Base-by-base conservation (phyloP, 1,284 basidiomycete species). In the Ceratobasidium sp. region DNA sequence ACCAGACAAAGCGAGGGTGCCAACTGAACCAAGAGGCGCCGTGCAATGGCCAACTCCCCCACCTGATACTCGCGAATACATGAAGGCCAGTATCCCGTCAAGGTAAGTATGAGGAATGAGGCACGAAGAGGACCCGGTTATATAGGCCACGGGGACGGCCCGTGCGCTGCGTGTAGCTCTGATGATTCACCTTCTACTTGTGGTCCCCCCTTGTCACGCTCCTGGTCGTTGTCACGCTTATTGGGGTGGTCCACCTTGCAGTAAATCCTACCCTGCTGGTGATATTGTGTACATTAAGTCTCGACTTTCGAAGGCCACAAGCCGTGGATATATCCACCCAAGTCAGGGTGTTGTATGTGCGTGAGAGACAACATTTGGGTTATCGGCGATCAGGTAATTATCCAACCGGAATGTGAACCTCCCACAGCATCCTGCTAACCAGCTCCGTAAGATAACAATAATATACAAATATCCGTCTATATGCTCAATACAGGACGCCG, bases 41-140 rank as follows among this genome's bases (percentile, higher is more conserved):
- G 67, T 70, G 56, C 67, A 49, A 70, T 70, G 67, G 67, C 67
- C 67, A 40, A 36, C 67, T 36, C 67, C 67, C 56, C 56, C 67
- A 51, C 67, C 67, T 70, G 54, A 70, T 70, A 56, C 33, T 33
- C 28, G 46, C 67, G 21, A 70, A 28, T 48, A 70, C 67, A 14
- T 70, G 67, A 70, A 70, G 40, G 67, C 67, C 6, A 33, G 54
- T 49, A 67, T 67, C 46, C 51, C 63, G 49, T 67, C 63, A 67
- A 67, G 58, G 58, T 70, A 70, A 70, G 67, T 70, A 70, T 70
- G 56, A 70, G 21, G 56, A 60, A n/a, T 11, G 9, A 0, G 9
- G 11, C 8, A 8, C 11, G 36, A 0, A 1, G 8, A 2, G 36
- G 36, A 9, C 9, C 11, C 11, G 36, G 2, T 38, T 38, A 38